phyloP scores from a whole-genome alignment of 2,329 filamentous ascomycete species.

The Lojkania enalia region DNA sequence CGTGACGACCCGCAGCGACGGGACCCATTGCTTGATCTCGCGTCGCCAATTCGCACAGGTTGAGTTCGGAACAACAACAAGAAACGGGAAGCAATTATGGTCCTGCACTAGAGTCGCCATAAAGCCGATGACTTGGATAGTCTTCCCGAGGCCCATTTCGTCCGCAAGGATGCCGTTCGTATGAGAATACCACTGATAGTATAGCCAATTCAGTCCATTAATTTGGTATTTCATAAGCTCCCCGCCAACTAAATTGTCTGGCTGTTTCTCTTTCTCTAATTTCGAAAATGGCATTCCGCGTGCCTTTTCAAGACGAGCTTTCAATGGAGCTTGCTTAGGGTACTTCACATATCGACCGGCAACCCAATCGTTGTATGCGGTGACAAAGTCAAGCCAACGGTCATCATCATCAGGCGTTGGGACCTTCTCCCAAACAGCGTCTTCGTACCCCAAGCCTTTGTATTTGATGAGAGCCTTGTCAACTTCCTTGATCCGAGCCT shows the following conservation, averaged over 20 bases:
- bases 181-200: conserved; percentile 81
- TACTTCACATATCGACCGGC: conserved; percentile 73
- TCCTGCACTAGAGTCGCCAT: conserved; percentile 68
- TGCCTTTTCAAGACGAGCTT: conserved; percentile 68
- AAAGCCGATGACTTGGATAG: conserved; percentile 86
- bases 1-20: conserved; percentile 82
- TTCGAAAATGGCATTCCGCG: conserved; percentile 68
- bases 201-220: conserved; percentile 92
- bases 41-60: conserved; percentile 98
- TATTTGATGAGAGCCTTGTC: conserved; percentile 83
- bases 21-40: conserved; percentile 93
- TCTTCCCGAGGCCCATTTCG: conserved; percentile 98
- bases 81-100: conserved; percentile 81
- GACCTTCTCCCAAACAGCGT: conserved; percentile 85
- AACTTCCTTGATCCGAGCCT: conserved; percentile 72
- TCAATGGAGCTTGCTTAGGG: conserved; percentile 59
- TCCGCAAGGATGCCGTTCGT: conserved; percentile 92
- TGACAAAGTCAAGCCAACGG: conserved; percentile 77
- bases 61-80: conserved; percentile 90
- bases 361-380: conserved; percentile 85
- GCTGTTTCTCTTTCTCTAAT: conserved; percentile 72
- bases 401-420: conserved; percentile 67
- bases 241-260: conserved; percentile 71
- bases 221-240: conserved; percentile 92
- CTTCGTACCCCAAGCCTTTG: conserved; percentile 87